Conservation (phyloP, 2,329 filamentous ascomycete species). For the Cylindrodendrum hubeiense region DNA sequence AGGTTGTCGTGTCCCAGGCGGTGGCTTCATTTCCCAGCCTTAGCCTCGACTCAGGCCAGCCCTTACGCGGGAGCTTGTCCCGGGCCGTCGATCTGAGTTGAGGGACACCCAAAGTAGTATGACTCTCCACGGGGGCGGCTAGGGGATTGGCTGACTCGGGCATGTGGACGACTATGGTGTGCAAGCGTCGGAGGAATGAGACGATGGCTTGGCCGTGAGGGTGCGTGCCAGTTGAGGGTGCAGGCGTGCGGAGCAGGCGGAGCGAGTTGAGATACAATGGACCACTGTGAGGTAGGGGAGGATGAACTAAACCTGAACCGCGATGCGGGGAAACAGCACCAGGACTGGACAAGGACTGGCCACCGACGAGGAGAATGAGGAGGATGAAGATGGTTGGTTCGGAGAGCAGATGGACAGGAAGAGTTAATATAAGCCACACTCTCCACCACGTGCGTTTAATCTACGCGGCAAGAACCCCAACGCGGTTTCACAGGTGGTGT, state of each 20-base stretch:
- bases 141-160: slow-evolving; percentile 26
- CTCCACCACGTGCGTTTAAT: not conserved
- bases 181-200: slow-evolving; percentile 20
- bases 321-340: slow-evolving; percentile 1
- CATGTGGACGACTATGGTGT: slow-evolving; percentile 21
- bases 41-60: not conserved
- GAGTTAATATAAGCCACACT: not conserved
- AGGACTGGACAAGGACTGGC: not conserved
- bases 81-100: slow-evolving; percentile 27
- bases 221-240: not conserved
- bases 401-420: not conserved
- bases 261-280: slow-evolving; percentile 3
- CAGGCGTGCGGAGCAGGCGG: slow-evolving; percentile 13
- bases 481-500: not conserved
- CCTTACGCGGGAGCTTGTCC: slow-evolving; percentile 21
- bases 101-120: slow-evolving; percentile 5
- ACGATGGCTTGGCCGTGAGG: slow-evolving; percentile 15
- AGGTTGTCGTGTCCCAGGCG: not conserved
- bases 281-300: slow-evolving; percentile 1
- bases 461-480: not conserved
- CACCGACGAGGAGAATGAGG: not conserved
- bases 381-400: not conserved
- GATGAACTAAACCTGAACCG: slow-evolving; percentile 10
- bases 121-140: slow-evolving; percentile 14
- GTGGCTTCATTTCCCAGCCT: not conserved